Base-by-base conservation (phyloP, 2,329 filamentous ascomycete species). In the Fusarium mexicanum region DNA sequence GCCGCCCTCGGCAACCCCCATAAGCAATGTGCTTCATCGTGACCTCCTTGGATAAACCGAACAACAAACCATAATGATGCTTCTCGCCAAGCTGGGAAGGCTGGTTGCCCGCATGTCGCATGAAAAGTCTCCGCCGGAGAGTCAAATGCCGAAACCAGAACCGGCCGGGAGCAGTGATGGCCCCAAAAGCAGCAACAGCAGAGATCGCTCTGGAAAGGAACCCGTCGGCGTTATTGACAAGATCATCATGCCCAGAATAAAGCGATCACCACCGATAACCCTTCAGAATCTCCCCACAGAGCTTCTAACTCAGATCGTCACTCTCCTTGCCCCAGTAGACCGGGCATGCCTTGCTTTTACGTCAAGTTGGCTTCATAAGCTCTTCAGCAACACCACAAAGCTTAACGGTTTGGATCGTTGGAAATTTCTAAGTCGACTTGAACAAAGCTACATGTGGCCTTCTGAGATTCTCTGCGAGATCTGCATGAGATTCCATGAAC, bases 151-250 rank as follows among this genome's bases (percentile, higher is more conserved):
- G 31, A 35, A 7, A 20, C 8, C n/a, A 35, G 20, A 11, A 4
- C 3, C 4, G 9, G 48, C 20, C 17, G 0, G 4, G 3, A 35
- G 6, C 17, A 13, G 13, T 7, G 17, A 24, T 10, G 8, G 5
- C 6, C 18, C 17, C 11, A 6, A 14, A 33, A 11, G 17, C 17
- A 4, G 4, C 31, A 10, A 8, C 2, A 51, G 12, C 8, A 20
- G 22, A 24, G 3, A 6, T 24, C 12, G 6, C 12, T 9, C 9
- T 10, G 10, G 3, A 26, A 37, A 53, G 7, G 8, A 12, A 12
- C 5, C n/a, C 7, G 6, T 8, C 10, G n/a, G 20, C 3, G 20
- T 33, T 3, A 3, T 6, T 33, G 18, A 22, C 5, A 8, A 3
- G 46, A n/a, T 33, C 11, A 31, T 5, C 22, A 18, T 17, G 10